Percentiles rank a stretch among this genome's conserved stretches.
phyloP scores from a whole-genome alignment of 2,329 filamentous ascomycete species.

The Bisporella sp. region DNA sequence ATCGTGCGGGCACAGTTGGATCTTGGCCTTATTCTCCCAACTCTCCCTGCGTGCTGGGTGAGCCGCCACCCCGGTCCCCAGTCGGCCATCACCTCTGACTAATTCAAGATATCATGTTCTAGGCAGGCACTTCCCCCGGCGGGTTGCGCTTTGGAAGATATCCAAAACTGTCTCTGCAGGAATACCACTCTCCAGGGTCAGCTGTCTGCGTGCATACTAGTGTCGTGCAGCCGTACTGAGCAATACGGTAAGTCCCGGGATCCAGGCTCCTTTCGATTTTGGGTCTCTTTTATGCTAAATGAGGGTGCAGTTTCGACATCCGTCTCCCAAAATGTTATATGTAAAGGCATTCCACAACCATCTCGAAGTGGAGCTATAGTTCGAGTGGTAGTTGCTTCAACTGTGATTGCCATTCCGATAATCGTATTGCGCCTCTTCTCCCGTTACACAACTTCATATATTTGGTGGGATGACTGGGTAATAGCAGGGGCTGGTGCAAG shows the following conservation, averaged over 20 bases:
- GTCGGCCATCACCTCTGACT: neutral
- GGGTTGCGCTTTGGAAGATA: neutral
- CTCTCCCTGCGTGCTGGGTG: conserved; percentile 1
- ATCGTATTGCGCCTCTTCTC: neutral
- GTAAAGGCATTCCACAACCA: conserved; percentile 2
- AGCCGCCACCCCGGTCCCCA: neutral
- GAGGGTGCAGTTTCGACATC: neutral
- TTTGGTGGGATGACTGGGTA: neutral
- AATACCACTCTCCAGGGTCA: conserved; percentile 1
- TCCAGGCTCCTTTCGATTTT: neutral
- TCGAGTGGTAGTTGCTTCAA: conserved; percentile 4
- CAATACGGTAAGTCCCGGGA: conserved; percentile 1
- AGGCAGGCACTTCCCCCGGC: neutral
- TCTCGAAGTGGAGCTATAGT: conserved; percentile 4
- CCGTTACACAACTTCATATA: neutral
- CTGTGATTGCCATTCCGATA: neutral
- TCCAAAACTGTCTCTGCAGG: conserved; percentile 6
- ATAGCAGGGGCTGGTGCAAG: neutral
- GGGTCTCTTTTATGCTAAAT: neutral
- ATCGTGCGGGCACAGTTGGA: neutral
- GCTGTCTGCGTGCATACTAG: conserved; percentile 3
- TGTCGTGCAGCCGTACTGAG: conserved; percentile 2
- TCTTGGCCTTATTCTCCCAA: neutral
- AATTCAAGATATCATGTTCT: neutral
- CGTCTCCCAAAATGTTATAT: neutral